Evolutionary conservation across 1,284 basidiomycete species (phyloP), one percentile per base, ranked within the genome.

Genomic region (Abortiporus biennis): DNA sequence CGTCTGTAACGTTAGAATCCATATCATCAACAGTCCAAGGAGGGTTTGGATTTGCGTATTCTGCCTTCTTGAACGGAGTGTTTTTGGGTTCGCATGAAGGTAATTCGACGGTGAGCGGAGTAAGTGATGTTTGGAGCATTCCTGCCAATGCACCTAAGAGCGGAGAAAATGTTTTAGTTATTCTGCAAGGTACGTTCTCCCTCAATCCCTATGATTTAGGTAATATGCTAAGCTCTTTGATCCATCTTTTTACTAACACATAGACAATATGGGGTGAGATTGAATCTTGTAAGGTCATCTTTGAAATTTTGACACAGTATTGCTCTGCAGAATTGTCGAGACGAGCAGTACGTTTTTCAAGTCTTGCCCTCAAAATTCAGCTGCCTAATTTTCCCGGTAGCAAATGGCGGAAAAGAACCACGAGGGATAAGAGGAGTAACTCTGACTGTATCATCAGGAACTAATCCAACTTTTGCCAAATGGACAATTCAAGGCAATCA

Each of bases 401-500:
- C 67, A 0, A 73, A 64, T 43, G 57, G 65, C 19, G 70, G 71
- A 8, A 73, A 76, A 46, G 71, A 75, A 39, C 75, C 74, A 44
- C 63, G 74, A 17, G 74, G 75, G 3, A 71, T 77, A 40, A 57
- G 72, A 43, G 74, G 69, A 35, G n/a, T n/a, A n/a, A n/a, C n/a
- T n/a, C n/a, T n/a, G n/a, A n/a, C n/a, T 74, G 66, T 52, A 46
- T 62, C 44, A 59, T 75, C 32, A 56, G 69, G 71, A 25, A 64
- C 63, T 5, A 64, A 56, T 36, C 61, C 65, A 1, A 64, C 62
- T 1, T 70, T 72, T 46, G 61, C 45, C 11, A 52, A 53, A 1
- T 77, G 75, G 74, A 74, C 65, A 47, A 50, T 77, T 1, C 72
- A 73, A 55, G 75, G 74, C n/a, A 76, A 76, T 48, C 62, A 65